Conservation (phyloP, 2,329 filamentous ascomycete species). For the Emmonsia crescens region DNA sequence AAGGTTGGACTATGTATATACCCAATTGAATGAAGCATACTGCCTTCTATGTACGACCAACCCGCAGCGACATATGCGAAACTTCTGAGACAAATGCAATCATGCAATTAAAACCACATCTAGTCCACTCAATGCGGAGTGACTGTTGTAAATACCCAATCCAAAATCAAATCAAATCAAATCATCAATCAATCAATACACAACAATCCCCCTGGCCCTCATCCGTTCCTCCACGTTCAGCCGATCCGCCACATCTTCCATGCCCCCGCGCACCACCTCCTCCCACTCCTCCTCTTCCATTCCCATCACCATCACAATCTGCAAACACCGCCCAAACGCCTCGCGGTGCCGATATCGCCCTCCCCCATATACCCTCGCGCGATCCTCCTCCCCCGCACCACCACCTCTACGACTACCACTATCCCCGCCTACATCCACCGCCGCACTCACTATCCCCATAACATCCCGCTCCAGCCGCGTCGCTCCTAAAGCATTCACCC, state of each 20-base stretch:
- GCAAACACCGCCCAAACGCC: conserved; percentile 61
- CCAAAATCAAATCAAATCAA: not conserved
- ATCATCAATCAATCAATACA: conserved; percentile 2
- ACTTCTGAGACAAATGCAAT: not conserved
- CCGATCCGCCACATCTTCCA: conserved; percentile 49
- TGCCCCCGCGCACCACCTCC: conserved; percentile 48
- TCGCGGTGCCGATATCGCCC: conserved; percentile 68
- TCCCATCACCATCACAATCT: conserved; percentile 77
- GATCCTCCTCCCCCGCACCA: not conserved
- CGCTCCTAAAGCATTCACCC: conserved; percentile 70
- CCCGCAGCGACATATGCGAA: not conserved
- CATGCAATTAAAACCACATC: not conserved
- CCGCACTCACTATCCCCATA: conserved; percentile 53
- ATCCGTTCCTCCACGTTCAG: conserved; percentile 63
- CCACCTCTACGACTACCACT: conserved; percentile 19
- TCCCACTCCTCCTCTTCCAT: conserved; percentile 98
- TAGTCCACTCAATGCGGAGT: not conserved
- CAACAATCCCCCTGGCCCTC: conserved; percentile 59
- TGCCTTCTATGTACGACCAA: not conserved
- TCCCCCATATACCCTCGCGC: conserved; percentile 42
- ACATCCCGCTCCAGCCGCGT: conserved; percentile 78
- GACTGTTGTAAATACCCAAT: not conserved
- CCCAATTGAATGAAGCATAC: not conserved
- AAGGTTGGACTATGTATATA: not conserved
- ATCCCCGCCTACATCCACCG: conserved; percentile 29